Evolutionary conservation across 202 grass and related monocot species (phyloP), one percentile per base, ranked within the genome.

Genomic region (Setaria italica): DNA sequence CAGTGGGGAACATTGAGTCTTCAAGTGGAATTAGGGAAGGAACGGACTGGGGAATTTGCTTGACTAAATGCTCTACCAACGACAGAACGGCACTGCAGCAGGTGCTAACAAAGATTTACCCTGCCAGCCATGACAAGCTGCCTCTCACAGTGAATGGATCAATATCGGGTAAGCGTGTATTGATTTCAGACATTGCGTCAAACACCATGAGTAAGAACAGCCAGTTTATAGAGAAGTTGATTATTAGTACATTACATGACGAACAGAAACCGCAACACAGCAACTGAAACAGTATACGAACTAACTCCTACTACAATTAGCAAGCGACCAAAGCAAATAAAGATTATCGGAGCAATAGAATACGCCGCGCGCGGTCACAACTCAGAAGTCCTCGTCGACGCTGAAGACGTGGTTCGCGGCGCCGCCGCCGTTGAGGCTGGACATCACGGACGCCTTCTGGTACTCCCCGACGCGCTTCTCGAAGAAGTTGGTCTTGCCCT

Each of bases 401-500:
- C 91, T 95, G 85, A 95, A 95, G 77, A 92, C 83, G 47, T 95
- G 92, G 82, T 90, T 81, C 1, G 32, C 11, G 0, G 82, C 88
- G 0, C 9, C 81, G 21, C 41, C 82, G 0, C 85, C 88, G 58
- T 85, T 94, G 77, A 97, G 86, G 86, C 76, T 97, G n/a, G 86
- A 87, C 94, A 97, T 97, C 21, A 97, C 82, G 2, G 90, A 81
- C 0, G 94, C 92, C 88, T 92, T 97, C 86, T 97, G 94, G 78
- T 97, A 97, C 64, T 97, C 92, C 1, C 94, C 90, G 9, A 97
- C 92, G 11, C 94, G 89, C 86, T 97, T 97, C 90, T 94, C 92
- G 1, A 97, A 97, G 86, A 97, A 97, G 72, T 97, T 97, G 6
- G 94, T 94, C 84, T 94, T 97, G 45, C 92, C 94, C 83, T 97